phyloP scores from a whole-genome alignment of 495 filamentous ascomycete species.

The Annulohypoxylon maeteangense region DNA sequence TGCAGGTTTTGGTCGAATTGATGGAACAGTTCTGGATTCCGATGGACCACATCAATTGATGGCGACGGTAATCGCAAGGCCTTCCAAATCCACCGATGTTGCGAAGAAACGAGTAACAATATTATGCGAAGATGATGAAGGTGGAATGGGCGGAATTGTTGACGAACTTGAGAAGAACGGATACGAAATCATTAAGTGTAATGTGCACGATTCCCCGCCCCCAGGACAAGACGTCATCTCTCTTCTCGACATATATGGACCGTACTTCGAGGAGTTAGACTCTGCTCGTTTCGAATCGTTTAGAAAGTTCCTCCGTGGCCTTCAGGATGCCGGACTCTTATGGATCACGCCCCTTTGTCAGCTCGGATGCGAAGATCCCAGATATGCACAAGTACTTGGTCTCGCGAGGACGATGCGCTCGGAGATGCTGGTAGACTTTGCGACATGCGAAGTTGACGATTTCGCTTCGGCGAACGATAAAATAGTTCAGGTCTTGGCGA shows the following conservation, averaged over 20 bases:
- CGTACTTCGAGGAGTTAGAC: conserved; percentile 43
- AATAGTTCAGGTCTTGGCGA: conserved; percentile 29
- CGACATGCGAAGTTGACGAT: conserved; percentile 54
- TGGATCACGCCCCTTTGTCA: conserved; percentile 58
- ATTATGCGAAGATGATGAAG: conserved; percentile 10
- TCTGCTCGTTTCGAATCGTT: conserved; percentile 15
- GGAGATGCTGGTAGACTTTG: conserved; percentile 53
- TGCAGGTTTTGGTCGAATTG: conserved; percentile 46
- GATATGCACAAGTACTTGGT: conserved; percentile 52
- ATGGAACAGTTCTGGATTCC: conserved; percentile 43
- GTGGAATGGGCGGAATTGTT: not conserved
- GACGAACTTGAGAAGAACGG: conserved; percentile 19
- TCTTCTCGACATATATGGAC: conserved; percentile 47
- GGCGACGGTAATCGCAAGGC: conserved; percentile 27
- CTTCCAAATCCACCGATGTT: not conserved
- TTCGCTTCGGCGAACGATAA: conserved; percentile 19
- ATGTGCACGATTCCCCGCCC: conserved; percentile 38
- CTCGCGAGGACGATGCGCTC: conserved; percentile 54
- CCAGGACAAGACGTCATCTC: conserved; percentile 49
- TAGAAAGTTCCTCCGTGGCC: conserved; percentile 16
- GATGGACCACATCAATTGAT: conserved; percentile 49
- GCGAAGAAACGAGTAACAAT: conserved; percentile 21
- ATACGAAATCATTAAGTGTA: conserved; percentile 39
- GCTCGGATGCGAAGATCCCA: conserved; percentile 51
- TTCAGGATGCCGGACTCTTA: conserved; percentile 35